Evolutionary conservation across 2,329 filamentous ascomycete species (phyloP).

Genomic region (Nannizzia gypsea): DNA sequence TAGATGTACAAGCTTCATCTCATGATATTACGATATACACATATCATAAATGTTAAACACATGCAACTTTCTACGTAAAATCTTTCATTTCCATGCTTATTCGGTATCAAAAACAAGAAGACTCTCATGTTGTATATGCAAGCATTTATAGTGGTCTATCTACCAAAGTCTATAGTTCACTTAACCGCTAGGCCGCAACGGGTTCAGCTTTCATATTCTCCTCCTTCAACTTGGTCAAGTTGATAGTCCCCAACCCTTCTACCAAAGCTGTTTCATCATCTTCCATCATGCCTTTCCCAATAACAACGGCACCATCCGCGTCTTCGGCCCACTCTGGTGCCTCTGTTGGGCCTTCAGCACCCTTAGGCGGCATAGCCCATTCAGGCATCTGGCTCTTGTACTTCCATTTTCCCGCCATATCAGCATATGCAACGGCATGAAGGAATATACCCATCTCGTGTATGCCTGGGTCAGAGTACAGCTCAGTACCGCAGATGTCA

Average conservation of each 20-base stretch:
- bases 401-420: constrained; percentile 69
- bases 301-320: constrained; percentile 29
- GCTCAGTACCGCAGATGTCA: constrained; percentile 66
- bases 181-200: background rate
- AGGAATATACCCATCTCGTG: constrained; percentile 91
- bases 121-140: background rate
- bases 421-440: constrained; percentile 83
- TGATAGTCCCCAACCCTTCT: constrained; percentile 14
- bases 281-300: constrained; percentile 22
- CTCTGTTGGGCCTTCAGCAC: constrained; percentile 57
- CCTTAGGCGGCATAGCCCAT: constrained; percentile 75
- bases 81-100: background rate
- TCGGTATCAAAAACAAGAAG: background rate
- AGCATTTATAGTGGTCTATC: background rate
- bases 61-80: background rate
- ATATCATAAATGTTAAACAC: no score
- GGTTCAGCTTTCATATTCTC: background rate
- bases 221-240: constrained; percentile 7
- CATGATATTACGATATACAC: background rate
- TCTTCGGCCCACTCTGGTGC: constrained; percentile 40
- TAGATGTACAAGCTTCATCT: background rate
- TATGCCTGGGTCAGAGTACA: constrained; percentile 83
- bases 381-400: constrained; percentile 73
- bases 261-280: constrained; percentile 16
- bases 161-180: background rate